Evolutionary conservation across 2,329 filamentous ascomycete species (phyloP), one percentile per base, ranked within the genome.

Genomic region (Sporothrix luriei): DNA sequence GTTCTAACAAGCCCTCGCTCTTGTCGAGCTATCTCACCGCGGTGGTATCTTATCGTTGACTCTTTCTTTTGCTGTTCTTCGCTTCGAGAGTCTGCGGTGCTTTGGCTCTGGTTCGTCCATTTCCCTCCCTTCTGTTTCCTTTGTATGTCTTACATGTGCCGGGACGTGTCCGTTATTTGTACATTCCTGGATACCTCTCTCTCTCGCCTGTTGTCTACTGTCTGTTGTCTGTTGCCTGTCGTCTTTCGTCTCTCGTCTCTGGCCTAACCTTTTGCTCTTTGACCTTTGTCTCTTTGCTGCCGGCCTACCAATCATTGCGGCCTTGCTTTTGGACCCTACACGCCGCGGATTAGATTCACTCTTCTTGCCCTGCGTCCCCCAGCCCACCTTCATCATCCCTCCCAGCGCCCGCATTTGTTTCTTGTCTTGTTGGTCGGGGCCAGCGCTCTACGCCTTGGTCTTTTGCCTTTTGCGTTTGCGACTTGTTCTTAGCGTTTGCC

Each of bases 111-210:
- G n/a, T 54, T 46, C 21, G 33, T 16, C 26, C 1, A 43, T 43
- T 16, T 43, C 4, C 33, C 33, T 33, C 33, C 33, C 33, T 43
- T 43, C 40, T 43, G 67, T 21, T 40, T 21, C 49, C 61, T 65
- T 66, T 43, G 59, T 64, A 57, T 62, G 40, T 51, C 26, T 55
- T 14, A 38, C 40, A 48, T 38, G 43, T 33, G 49, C 57, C 16
- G 70, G 70, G 54, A 49, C 26, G 19, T 49, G 49, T 33, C 62
- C 64, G 54, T 69, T 71, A 69, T 71, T 40, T 71, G 70, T 69
- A 67, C 67, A 46, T 48, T 69, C 62, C 68, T 61, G 38, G 38
- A 16, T 46, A n/a, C 40, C 24, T 43, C 40, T 43, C 21, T 33
- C 52, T 55, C 13, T 3, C 7, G 52, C 16, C 26, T 55, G 21